These are phyloP conservation scores for Lactarius hengduanensis DNA, from an alignment of 768 basidiomycete species.

Conservation along the genomic window DNA sequence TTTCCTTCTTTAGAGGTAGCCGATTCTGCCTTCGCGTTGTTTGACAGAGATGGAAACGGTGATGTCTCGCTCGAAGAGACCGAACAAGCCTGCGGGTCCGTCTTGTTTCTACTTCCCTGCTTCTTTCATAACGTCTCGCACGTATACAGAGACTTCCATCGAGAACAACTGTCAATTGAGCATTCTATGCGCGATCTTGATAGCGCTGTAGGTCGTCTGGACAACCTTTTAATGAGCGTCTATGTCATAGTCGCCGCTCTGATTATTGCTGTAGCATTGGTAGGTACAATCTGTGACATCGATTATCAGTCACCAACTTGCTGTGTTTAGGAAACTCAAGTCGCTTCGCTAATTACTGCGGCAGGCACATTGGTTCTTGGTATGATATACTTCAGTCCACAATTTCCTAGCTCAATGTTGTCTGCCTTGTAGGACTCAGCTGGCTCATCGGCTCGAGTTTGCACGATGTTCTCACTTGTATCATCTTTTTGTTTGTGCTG, in stretches of 20 bases:
- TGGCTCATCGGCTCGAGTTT: conserved; percentile 85
- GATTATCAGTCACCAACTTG: conserved; percentile 8
- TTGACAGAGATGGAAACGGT: conserved; percentile 72
- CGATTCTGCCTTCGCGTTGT: conserved; percentile 62
- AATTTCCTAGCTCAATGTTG: neutral
- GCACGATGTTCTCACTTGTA: conserved; percentile 77
- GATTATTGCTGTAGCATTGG: conserved; percentile 82
- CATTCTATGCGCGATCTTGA: conserved; percentile 88
- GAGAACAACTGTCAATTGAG: conserved; percentile 81
- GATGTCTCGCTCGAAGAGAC: conserved; percentile 70
- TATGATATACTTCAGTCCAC: conserved; percentile 25
- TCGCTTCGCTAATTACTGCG: conserved; percentile 71
- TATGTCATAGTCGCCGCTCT: conserved; percentile 69
- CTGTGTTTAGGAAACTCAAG: conserved; percentile 58
- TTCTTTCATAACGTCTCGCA: conserved; percentile 8
- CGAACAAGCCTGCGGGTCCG: conserved; percentile 68
- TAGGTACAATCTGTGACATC: conserved; percentile 37
- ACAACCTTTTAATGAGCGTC: conserved; percentile 82
- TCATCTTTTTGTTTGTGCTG: conserved; percentile 91
- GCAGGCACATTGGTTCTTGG: conserved; percentile 63
- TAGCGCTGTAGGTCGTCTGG: conserved; percentile 81
- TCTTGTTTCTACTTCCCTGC: neutral
- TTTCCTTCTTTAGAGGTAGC: conserved; percentile 70
- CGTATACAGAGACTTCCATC: conserved; percentile 64
- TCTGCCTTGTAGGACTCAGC: conserved; percentile 52